Conservation (phyloP, 768 basidiomycete genomes). For the Mycena sanguinolenta region DNA sequence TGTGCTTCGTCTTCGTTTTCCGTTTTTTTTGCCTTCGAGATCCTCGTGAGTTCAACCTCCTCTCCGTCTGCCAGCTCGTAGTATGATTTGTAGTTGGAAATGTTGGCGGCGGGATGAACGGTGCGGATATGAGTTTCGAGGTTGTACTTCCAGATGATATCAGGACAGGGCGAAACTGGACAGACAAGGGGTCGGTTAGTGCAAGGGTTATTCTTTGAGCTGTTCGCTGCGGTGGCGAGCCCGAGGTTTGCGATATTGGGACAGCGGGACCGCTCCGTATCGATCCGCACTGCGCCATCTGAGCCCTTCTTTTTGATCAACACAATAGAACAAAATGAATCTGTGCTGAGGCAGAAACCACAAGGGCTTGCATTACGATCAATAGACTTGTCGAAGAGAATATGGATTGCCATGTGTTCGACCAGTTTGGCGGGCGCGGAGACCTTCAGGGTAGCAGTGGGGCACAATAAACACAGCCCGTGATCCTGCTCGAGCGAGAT, state of each 20-base stretch:
- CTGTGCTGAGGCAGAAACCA: slow-evolving; percentile 9
- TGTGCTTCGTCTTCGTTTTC: background rate
- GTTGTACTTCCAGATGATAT: background rate
- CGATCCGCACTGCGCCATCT: background rate
- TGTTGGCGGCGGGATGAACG: background rate
- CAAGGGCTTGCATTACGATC: background rate
- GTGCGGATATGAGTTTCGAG: background rate
- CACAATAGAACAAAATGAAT: background rate
- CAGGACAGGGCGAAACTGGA: background rate
- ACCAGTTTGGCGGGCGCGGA: background rate
- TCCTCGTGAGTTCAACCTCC: background rate
- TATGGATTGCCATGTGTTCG: slow-evolving; percentile 16
- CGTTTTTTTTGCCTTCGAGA: background rate
- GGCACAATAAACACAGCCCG: background rate
- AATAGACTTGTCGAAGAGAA: background rate
- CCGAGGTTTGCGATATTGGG: background rate
- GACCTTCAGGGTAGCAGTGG: background rate
- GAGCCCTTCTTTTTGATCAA: background rate
- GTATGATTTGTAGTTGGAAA: background rate
- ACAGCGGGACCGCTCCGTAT: background rate
- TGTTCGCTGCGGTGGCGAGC: background rate
- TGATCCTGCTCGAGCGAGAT: slow-evolving; percentile 4
- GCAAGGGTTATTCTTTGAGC: background rate
- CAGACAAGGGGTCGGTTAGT: background rate
- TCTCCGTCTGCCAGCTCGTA: background rate